A percentile compares a stretch with the other conserved stretches of the same genome.
These are phyloP conservation scores for Paraphaeosphaeria sporulosa DNA, from an alignment of 2,329 filamentous ascomycete species.

Conservation along the genomic window DNA sequence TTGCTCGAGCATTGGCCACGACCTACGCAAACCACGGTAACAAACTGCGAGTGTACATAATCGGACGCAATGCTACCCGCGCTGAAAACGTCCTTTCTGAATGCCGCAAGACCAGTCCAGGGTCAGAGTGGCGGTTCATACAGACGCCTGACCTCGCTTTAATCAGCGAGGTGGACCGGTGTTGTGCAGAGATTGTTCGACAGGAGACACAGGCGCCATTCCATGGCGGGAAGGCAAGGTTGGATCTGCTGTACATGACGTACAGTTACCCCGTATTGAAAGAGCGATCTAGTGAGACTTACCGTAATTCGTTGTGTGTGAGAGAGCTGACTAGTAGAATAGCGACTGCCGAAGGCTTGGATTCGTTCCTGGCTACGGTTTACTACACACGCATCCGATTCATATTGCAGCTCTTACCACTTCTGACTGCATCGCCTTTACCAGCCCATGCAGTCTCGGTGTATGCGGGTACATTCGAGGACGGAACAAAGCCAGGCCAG, in stretches of 20 bases:
- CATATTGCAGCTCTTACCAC: constrained; percentile 14
- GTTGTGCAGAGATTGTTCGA: constrained; percentile 36
- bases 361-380: constrained; percentile 16
- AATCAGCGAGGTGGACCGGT: constrained; percentile 45
- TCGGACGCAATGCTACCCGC: constrained; percentile 37
- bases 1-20: constrained; percentile 25
- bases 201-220: constrained; percentile 32
- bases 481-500: constrained; percentile 29
- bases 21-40: constrained; percentile 26
- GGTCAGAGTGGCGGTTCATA: constrained; percentile 46
- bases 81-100: constrained; percentile 37
- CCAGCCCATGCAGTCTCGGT: constrained; percentile 45
- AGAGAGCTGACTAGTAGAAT: not conserved
- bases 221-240: constrained; percentile 28
- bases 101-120: constrained; percentile 35
- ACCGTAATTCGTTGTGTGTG: not conserved
- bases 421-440: constrained; percentile 11
- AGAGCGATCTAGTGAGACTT: not conserved
- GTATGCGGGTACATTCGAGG: constrained; percentile 42
- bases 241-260: constrained; percentile 46
- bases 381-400: constrained; percentile 21
- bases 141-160: constrained; percentile 40
- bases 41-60: constrained; percentile 44
- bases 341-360: constrained; percentile 19
- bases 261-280: not conserved